Evolutionary conservation across 1,284 basidiomycete genomes (phyloP), one percentile per base, ranked within the genome.

Genomic region (Xerocomus minutiporus): DNA sequence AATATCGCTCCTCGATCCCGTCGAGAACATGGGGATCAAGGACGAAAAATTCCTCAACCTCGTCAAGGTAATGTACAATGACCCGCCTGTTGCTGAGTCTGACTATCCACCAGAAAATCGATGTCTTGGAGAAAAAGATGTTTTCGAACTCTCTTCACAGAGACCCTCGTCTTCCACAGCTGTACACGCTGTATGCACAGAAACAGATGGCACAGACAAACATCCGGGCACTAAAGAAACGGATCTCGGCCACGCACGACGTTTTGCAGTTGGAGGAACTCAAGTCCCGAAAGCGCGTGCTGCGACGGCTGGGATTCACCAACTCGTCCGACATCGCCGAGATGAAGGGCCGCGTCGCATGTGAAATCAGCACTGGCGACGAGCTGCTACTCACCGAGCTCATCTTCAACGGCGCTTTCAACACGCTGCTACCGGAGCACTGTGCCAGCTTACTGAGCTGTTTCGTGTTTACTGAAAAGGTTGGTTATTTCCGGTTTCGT

Each of bases 391-490:
- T 99, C 56, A 99, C 97, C 1, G 97, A 99, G 71, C 81, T 99
- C 68, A 90, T 99, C 59, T 99, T 99, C 77, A 94, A 97, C 60
- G 96, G 96, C 50, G 88, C 87, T 4, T 99, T 99, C 78, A 97
- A 97, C 65, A 71, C 89, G 3, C 72, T 99, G 38, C 76, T 82
- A 0, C 95, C 97, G 0, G 93, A 97, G 65, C 93, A 97, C 58
- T 93, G 89, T 65, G 96, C 96, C 0, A 92, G 93, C 1, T 69
- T 99, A 15, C 75, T 98, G 26, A 93, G 91, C 61, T 98, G 96
- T 67, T 99, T 99, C 66, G 96, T 99, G 15, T 99, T 99, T 70
- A 82, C 86, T 15, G 97, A 99, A 69, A 98, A 98, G 83, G 93
- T 89, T 50, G n/a, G 78, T 20, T 20, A 20, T 20, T 20, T 20